Percentiles rank a stretch among this genome's conserved stretches.
Evolutionary conservation across 1,139 yeast species (phyloP).

Genomic region (Hyphopichia pseudoburtonii): DNA sequence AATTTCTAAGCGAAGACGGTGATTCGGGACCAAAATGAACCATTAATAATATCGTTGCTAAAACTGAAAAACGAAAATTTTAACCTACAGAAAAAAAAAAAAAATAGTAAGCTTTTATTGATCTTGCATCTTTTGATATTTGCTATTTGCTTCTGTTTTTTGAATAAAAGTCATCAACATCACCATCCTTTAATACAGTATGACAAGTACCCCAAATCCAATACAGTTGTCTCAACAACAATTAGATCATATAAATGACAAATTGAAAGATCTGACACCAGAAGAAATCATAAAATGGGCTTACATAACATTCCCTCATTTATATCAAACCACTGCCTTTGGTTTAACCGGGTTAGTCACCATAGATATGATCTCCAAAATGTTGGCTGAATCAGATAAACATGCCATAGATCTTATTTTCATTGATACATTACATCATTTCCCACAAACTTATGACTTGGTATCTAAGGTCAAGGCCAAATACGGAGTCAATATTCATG

Average conservation of each 20-base stretch:
- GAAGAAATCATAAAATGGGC: conserved; percentile 83
- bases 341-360: conserved; percentile 92
- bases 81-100: no score
- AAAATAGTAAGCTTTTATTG: no score
- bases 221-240: conserved; percentile 40
- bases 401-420: conserved; percentile 75
- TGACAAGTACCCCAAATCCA: conserved; percentile 2
- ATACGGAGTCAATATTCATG: conserved; percentile 57
- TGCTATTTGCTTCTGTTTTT: background rate
- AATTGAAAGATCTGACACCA: conserved; percentile 57
- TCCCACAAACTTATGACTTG: conserved; percentile 86
- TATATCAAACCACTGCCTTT: conserved; percentile 92
- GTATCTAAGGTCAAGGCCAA: conserved; percentile 55
- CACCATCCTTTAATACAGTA: no score
- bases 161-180: no score
- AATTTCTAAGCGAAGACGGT: no score
- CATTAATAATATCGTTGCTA: no score
- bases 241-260: conserved; percentile 61
- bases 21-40: no score
- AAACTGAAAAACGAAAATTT: no score
- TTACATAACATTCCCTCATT: conserved; percentile 70
- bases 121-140: background rate
- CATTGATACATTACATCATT: conserved; percentile 88
- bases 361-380: conserved; percentile 74
- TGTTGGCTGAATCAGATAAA: conserved; percentile 23